Evolutionary conservation across 2,329 filamentous ascomycete genomes (phyloP).

Genomic region (Aspergillus niger): DNA sequence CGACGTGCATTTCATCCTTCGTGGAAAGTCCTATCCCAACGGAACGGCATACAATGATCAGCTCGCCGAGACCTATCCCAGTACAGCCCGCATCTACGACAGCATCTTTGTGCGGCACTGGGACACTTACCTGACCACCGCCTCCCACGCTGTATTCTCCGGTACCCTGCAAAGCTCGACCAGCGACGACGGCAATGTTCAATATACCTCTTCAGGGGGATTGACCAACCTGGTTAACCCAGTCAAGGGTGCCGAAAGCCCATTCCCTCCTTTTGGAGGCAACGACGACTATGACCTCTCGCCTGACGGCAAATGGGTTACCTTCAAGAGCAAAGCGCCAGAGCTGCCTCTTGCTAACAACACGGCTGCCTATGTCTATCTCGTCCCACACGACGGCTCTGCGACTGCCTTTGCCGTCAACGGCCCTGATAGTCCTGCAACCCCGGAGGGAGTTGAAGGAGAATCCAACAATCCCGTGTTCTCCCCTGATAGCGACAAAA

Average conservation of each 20-base stretch:
- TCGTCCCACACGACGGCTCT: constrained; percentile 66
- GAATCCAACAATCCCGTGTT: constrained; percentile 67
- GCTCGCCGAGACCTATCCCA: constrained; percentile 60
- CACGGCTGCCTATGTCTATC: constrained; percentile 82
- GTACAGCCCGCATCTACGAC: constrained; percentile 70
- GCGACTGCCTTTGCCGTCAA: constrained; percentile 50
- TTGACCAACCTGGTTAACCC: constrained; percentile 49
- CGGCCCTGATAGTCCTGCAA: constrained; percentile 37
- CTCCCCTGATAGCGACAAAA: constrained; percentile 68
- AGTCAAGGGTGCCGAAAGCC: constrained; percentile 48
- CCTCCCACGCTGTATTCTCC: constrained; percentile 73
- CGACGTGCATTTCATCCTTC: constrained; percentile 55
- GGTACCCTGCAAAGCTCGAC: constrained; percentile 54
- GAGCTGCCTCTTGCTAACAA: constrained; percentile 55
- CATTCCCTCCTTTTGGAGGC: constrained; percentile 69
- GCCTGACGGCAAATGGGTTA: constrained; percentile 42
- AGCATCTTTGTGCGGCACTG: constrained; percentile 79
- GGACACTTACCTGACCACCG: constrained; percentile 72
- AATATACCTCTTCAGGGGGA: constrained; percentile 55
- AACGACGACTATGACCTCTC: constrained; percentile 73
- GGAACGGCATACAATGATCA: constrained; percentile 70
- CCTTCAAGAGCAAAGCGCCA: constrained; percentile 47
- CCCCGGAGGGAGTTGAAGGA: constrained; percentile 59
- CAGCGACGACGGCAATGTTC: constrained; percentile 35
- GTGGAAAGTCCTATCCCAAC: constrained; percentile 65